A percentile compares a stretch with the other conserved stretches of the same genome.
Conservation (phyloP, 257 asterid genomes). For the Fraxinus quadrangulata region DNA sequence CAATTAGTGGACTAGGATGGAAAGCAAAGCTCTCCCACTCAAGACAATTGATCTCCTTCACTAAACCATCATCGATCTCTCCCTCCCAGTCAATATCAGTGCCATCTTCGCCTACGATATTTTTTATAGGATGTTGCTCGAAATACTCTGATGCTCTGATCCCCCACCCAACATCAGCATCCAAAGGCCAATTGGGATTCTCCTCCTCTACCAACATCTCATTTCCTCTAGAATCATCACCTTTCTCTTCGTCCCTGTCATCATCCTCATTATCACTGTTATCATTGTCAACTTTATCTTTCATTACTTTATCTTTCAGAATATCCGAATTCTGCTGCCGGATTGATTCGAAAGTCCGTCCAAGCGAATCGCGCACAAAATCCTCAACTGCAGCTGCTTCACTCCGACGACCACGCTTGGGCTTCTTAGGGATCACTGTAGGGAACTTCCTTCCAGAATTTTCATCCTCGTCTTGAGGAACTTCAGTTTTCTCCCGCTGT, state of each 20-base stretch:
- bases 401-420: constrained; percentile 82
- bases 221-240: constrained; percentile 28
- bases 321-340: constrained; percentile 66
- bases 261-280: constrained; percentile 44
- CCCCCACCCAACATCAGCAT: constrained; percentile 98
- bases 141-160: constrained; percentile 91
- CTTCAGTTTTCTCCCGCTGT: constrained; percentile 29
- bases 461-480: constrained; percentile 32
- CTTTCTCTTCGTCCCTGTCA: constrained; percentile 29
- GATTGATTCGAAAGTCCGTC: constrained; percentile 64
- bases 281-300: constrained; percentile 47
- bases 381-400: constrained; percentile 98
- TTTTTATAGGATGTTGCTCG: constrained; percentile 75
- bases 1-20: constrained; percentile 91
- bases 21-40: constrained; percentile 99
- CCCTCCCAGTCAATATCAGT: constrained; percentile 89
- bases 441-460: constrained; percentile 44
- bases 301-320: constrained; percentile 57
- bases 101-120: constrained; percentile 78
- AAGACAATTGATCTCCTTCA: constrained; percentile 87
- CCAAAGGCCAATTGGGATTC: constrained; percentile 92
- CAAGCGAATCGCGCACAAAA: constrained; percentile 62
- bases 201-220: constrained; percentile 75
- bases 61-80: constrained; percentile 74
- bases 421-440: constrained; percentile 62